phyloP scores from a whole-genome alignment of 805 yeast genomes.

The Lipomyces chichibuensis region DNA sequence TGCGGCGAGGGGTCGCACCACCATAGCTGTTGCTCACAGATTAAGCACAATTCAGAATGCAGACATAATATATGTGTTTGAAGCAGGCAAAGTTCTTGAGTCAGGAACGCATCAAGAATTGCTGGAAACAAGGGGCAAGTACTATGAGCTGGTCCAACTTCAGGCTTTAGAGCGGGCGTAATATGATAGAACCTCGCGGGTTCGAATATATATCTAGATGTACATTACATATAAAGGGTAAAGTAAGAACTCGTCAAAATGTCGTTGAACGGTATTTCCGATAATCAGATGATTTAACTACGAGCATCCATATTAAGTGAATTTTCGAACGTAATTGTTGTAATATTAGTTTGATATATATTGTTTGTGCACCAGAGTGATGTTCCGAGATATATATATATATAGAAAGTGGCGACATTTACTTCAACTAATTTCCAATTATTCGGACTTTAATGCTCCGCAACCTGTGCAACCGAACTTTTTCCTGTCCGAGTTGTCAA shows the following conservation, averaged over 20 bases:
- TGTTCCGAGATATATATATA: too few species aligned
- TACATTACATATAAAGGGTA: not conserved
- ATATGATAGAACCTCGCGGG: not conserved
- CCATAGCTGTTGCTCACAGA: slow-evolving; percentile 76
- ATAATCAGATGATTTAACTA: too few species aligned
- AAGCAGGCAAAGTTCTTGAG: slow-evolving; percentile 59
- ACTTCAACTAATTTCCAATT: too few species aligned
- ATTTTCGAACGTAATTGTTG: too few species aligned
- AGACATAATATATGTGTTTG: slow-evolving; percentile 54
- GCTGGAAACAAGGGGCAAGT: slow-evolving; percentile 43
- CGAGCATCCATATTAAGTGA: too few species aligned
- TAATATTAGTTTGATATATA: too few species aligned
- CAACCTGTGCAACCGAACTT: too few species aligned
- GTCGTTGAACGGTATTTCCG: not conserved
- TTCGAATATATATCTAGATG: too few species aligned
- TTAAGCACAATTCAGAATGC: slow-evolving; percentile 62
- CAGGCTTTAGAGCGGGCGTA: slow-evolving; percentile 46
- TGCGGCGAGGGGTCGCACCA: slow-evolving; percentile 66
- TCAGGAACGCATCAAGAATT: slow-evolving; percentile 51
- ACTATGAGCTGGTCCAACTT: slow-evolving; percentile 46
- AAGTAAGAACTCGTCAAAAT: not conserved
- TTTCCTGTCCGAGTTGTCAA: too few species aligned
- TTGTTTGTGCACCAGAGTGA: too few species aligned
- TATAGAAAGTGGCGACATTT: too few species aligned
- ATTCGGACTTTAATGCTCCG: too few species aligned